Evolutionary conservation across 2,329 filamentous ascomycete species (phyloP), one percentile per base, ranked within the genome.

Genomic region (Thelonectria discophora): DNA sequence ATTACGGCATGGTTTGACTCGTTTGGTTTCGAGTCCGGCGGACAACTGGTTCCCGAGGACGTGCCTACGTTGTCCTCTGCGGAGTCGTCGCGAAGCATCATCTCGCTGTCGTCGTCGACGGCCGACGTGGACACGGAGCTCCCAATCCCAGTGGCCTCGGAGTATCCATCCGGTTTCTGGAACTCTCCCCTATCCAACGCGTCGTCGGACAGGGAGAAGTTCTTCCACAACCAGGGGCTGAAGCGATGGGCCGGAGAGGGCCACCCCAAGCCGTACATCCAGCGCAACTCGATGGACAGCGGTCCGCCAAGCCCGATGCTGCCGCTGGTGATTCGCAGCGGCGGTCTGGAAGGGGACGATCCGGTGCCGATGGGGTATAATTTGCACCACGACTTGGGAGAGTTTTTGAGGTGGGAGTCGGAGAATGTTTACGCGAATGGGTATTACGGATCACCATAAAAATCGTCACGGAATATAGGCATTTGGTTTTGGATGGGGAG

Each of bases 291-390:
- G 52, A 68, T 57, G 21, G 68, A 68, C 54, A 83, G 82, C 69
- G 73, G 84, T 59, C 83, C 82, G 40, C 81, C 81, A 66, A 84
- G 82, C 66, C 82, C 71, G n/a, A 72, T 83, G 48, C 81, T 84
- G 80, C 74, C 79, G 11, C 71, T 78, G 27, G 74, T 85, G 18
- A 77, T 83, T 40, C 76, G 75, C 24, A 75, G 74, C 37, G 77
- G 76, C 21, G 76, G 77, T 43, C 78, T 76, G n/a, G 74, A 78
- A 55, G 53, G 49, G 43, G 69, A 66, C 71, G 65, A 70, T 37
- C 63, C 72, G 24, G 80, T 85, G 55, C 83, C 85, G 0, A 88
- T 88, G 86, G 85, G 85, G 0, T 88, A 83, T 69, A 88, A 88
- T 64, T 76, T 88, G 2, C 80, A 81, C 11, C 83, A 87, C 63